These are phyloP conservation scores for Rubia peregrina DNA, from an alignment of 305 asterid species.

Conservation along the genomic window DNA sequence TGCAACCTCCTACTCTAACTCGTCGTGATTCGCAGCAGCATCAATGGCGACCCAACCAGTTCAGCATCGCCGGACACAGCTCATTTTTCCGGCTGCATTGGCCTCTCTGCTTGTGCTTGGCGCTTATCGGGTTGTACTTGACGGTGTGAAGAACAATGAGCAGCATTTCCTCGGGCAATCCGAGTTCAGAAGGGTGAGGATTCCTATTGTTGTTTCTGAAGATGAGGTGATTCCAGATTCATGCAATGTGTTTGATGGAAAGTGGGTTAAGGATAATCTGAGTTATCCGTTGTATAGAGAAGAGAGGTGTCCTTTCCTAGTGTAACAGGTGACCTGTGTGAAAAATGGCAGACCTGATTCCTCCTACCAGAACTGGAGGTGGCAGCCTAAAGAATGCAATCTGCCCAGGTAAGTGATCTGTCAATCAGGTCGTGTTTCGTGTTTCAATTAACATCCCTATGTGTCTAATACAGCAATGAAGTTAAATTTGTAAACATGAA, in stretches of 20 bases:
- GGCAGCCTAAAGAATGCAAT: constrained; percentile 76
- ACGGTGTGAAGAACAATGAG: constrained; percentile 41
- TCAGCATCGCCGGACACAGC: constrained; percentile 34
- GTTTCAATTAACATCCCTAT: no score
- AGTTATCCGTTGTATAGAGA: constrained; percentile 63
- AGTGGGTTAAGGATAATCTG: constrained; percentile 63
- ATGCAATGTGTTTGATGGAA: constrained; percentile 72
- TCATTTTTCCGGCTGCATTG: constrained; percentile 53
- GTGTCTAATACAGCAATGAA: background rate
- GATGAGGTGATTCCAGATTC: constrained; percentile 53
- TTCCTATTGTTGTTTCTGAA: constrained; percentile 46
- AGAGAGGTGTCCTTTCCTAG: constrained; percentile 56
- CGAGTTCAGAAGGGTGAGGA: constrained; percentile 11
- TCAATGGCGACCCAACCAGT: constrained; percentile 31
- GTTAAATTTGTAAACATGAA: background rate
- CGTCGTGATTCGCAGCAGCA: constrained; percentile 7
- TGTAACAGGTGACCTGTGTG: constrained; percentile 60
- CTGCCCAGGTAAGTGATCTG: constrained; percentile 57
- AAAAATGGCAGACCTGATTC: constrained; percentile 76
- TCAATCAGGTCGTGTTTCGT: background rate
- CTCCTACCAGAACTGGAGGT: constrained; percentile 79
- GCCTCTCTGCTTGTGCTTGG: constrained; percentile 51
- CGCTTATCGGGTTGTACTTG: constrained; percentile 39
- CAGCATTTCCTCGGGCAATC: constrained; percentile 24
- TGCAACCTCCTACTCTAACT: constrained; percentile 12